Evolutionary conservation across 2,329 filamentous ascomycete species (phyloP).

Genomic region (Fusarium sp.): DNA sequence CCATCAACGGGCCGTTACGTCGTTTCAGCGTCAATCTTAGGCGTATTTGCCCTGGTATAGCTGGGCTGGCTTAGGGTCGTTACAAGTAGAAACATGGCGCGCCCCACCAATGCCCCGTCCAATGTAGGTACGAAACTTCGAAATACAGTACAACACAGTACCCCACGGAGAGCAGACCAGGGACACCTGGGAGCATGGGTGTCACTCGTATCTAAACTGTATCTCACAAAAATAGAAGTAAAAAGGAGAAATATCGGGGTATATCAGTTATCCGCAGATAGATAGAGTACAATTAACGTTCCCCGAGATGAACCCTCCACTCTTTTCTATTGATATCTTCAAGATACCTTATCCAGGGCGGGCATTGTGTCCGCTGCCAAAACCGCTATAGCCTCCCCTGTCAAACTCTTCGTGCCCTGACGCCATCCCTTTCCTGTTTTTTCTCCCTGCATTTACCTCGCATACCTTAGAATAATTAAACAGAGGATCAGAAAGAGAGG

Average conservation of each 20-base stretch:
- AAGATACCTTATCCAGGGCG: too few species aligned
- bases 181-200: conserved; percentile 2
- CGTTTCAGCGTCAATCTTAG: not conserved
- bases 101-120: conserved; percentile 5
- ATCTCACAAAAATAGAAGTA: conserved; percentile 4
- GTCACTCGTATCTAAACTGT: conserved; percentile 2
- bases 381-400: conserved; percentile 19
- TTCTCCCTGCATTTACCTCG: conserved; percentile 13
- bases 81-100: conserved; percentile 15
- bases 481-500: not conserved
- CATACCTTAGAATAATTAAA: conserved; percentile 9
- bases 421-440: conserved; percentile 29
- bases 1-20: conserved; percentile 6
- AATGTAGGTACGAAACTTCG: conserved; percentile 12
- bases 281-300: conserved; percentile 6
- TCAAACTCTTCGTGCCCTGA: conserved; percentile 15
- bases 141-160: conserved; percentile 7
- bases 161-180: not conserved
- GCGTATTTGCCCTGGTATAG: not conserved
- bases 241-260: not conserved
- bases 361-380: not conserved
- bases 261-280: not conserved
- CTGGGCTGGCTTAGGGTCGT: not conserved
- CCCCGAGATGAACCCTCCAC: not conserved
- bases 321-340: too few species aligned